A percentile compares a stretch with the other conserved stretches of the same genome.
Conservation (phyloP, 768 basidiomycete genomes). For the Favolaschia claudopus region DNA sequence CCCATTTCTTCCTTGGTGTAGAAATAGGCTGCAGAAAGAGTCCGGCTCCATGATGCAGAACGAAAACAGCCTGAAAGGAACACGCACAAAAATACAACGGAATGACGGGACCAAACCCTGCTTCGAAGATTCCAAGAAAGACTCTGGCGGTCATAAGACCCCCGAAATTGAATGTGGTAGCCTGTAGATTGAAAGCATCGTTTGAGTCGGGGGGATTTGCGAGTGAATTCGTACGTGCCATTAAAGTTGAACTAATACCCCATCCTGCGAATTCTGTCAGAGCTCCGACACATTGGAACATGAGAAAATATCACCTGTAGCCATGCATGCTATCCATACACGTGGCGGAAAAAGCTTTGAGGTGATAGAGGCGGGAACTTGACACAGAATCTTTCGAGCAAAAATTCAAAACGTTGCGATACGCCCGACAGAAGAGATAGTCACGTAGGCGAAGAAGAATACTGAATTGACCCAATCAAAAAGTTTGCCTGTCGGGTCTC, state of each 20-base stretch:
- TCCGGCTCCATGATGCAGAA: neutral
- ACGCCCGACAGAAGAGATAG: conserved; percentile 28
- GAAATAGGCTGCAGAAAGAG: conserved; percentile 63
- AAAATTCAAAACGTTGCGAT: neutral
- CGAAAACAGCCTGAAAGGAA: neutral
- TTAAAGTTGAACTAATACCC: conserved; percentile 77
- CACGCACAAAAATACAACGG: conserved; percentile 79
- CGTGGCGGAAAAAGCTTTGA: conserved; percentile 77
- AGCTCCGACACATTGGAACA: no score
- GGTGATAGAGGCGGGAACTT: conserved; percentile 68
- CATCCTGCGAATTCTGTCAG: no score
- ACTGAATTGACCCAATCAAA: conserved; percentile 82
- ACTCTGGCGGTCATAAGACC: conserved; percentile 66
- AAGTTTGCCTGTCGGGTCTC: conserved; percentile 71
- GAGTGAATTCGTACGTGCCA: conserved; percentile 49
- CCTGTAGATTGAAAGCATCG: conserved; percentile 42
- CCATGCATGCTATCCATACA: conserved; percentile 69
- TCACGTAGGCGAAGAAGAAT: conserved; percentile 83
- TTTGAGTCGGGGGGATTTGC: neutral
- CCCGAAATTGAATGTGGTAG: conserved; percentile 65
- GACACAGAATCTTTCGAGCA: conserved; percentile 64
- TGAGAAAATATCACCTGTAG: no score
- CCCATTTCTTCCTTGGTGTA: conserved; percentile 82
- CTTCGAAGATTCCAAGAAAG: conserved; percentile 79
- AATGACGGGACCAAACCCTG: conserved; percentile 79